Conservation (phyloP, 2,329 filamentous ascomycete genomes). For the Zasmidium citrigriseum region DNA sequence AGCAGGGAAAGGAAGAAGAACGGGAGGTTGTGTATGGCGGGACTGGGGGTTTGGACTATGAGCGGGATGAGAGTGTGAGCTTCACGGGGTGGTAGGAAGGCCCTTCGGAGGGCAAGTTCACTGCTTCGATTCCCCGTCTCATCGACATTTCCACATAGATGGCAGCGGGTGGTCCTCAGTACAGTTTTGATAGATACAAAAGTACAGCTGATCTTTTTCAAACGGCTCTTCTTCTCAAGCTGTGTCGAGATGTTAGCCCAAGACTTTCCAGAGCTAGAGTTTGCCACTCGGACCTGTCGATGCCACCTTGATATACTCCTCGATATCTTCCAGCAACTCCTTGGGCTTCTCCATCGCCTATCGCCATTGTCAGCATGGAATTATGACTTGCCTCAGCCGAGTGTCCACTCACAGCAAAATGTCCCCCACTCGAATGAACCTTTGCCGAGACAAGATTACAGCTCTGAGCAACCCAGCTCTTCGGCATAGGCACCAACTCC, state of each 20-base stretch:
- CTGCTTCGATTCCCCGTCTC: too few relatives aligned
- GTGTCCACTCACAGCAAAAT: conserved; percentile 34
- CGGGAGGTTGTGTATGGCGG: conserved; percentile 19
- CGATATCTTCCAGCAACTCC: conserved; percentile 35
- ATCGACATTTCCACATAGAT: too few relatives aligned
- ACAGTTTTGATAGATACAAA: too few relatives aligned
- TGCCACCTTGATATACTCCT: conserved; percentile 35
- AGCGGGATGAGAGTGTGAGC: neutral
- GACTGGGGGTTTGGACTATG: conserved; percentile 15
- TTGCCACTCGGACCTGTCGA: conserved; percentile 24
- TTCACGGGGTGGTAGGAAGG: conserved; percentile 23
- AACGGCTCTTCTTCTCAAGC: neutral
- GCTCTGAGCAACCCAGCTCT: conserved; percentile 39
- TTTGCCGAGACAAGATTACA: conserved; percentile 39
- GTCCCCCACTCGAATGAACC: conserved; percentile 41
- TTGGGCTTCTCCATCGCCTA: conserved; percentile 39
- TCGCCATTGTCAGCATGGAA: conserved; percentile 4
- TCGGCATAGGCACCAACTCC: conserved; percentile 43
- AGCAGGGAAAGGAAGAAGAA: conserved; percentile 5
- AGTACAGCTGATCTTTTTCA: neutral
- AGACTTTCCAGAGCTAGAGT: neutral
- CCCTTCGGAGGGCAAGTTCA: neutral
- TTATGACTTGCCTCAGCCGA: neutral
- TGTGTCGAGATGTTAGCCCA: neutral
- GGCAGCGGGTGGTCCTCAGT: too few relatives aligned